Percentiles rank a stretch among this genome's conserved stretches.
These are phyloP conservation scores for Lactarius psammicola DNA, from an alignment of 768 basidiomycete species.

Conservation along the genomic window DNA sequence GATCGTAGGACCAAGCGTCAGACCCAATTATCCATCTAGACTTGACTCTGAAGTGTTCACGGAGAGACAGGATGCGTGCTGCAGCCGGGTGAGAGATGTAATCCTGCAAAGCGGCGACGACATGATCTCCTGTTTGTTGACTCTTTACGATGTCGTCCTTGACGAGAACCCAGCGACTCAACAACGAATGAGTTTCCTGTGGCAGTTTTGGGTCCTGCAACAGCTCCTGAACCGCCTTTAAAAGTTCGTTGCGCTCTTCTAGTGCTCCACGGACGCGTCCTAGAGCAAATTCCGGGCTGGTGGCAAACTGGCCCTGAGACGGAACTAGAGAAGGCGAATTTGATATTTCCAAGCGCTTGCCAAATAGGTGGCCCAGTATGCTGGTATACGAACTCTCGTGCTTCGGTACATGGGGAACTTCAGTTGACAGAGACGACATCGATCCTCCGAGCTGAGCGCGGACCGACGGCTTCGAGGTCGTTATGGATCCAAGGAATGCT, in stretches of 20 bases:
- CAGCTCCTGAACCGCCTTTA: constrained; percentile 61
- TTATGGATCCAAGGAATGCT: constrained; percentile 49
- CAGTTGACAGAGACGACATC: constrained; percentile 32
- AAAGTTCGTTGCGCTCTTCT: constrained; percentile 67
- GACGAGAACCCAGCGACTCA: constrained; percentile 79
- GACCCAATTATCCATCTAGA: constrained; percentile 98
- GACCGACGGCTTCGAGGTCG: constrained; percentile 38
- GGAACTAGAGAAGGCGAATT: constrained; percentile 78
- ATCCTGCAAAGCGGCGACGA: constrained; percentile 51
- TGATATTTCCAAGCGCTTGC: constrained; percentile 72
- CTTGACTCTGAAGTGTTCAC: constrained; percentile 58
- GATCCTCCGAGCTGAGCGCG: constrained; percentile 53
- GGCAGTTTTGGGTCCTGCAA: constrained; percentile 52
- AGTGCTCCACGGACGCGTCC: constrained; percentile 85
- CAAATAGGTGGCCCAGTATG: constrained; percentile 79
- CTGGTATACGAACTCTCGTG: constrained; percentile 92
- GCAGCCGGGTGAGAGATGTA: constrained; percentile 44
- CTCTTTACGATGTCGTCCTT: constrained; percentile 72
- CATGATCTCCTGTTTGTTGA: constrained; percentile 53
- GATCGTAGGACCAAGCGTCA: constrained; percentile 98
- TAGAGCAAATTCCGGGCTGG: constrained; percentile 90
- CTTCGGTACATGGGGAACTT: constrained; percentile 67
- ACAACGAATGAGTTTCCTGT: constrained; percentile 61
- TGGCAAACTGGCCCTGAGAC: constrained; percentile 70
- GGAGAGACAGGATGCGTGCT: constrained; percentile 56